A percentile compares a stretch with the other conserved stretches of the same genome.
Evolutionary conservation across 116 monocot species (phyloP).

Genomic region (Papilionanthe hybrid): DNA sequence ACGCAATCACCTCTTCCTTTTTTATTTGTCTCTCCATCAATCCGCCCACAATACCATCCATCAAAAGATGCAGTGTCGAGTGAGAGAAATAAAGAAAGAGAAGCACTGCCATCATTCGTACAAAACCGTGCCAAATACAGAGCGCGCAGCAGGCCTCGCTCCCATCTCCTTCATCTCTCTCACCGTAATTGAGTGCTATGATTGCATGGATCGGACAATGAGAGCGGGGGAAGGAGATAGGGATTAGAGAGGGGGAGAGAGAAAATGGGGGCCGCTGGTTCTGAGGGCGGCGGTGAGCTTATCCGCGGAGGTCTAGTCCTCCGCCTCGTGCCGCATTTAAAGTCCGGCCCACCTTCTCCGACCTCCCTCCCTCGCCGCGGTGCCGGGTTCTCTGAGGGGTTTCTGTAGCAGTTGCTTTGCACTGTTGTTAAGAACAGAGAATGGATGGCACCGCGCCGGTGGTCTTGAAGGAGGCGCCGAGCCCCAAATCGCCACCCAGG

Average conservation of each 20-base stretch:
- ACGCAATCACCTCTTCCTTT: neutral
- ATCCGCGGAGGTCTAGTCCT: conserved; percentile 12
- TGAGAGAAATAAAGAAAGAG: conserved; percentile 6
- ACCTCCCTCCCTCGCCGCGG: neutral
- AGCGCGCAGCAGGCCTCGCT: neutral
- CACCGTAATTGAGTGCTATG: neutral
- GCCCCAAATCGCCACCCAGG: conserved; percentile 72
- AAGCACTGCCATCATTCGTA: neutral
- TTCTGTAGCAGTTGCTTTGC: neutral
- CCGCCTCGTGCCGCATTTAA: conserved; percentile 26
- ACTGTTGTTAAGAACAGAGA: neutral
- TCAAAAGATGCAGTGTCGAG: neutral
- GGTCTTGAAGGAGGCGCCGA: conserved; percentile 30
- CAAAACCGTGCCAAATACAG: conserved; percentile 5
- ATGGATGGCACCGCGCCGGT: conserved; percentile 10
- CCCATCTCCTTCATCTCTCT: neutral
- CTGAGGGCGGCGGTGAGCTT: conserved; percentile 12
- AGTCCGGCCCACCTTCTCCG: conserved; percentile 8
- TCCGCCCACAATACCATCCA: neutral
- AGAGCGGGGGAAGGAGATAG: conserved; percentile 9
- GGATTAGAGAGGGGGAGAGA: neutral
- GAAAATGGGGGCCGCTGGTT: conserved; percentile 13
- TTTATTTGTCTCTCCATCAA: neutral
- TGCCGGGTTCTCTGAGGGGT: neutral
- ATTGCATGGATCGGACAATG: conserved; percentile 20